A percentile compares a stretch with the other conserved stretches of the same genome.
Evolutionary conservation across 2,329 filamentous ascomycete species (phyloP).

Genomic region (Penicillium sp.): DNA sequence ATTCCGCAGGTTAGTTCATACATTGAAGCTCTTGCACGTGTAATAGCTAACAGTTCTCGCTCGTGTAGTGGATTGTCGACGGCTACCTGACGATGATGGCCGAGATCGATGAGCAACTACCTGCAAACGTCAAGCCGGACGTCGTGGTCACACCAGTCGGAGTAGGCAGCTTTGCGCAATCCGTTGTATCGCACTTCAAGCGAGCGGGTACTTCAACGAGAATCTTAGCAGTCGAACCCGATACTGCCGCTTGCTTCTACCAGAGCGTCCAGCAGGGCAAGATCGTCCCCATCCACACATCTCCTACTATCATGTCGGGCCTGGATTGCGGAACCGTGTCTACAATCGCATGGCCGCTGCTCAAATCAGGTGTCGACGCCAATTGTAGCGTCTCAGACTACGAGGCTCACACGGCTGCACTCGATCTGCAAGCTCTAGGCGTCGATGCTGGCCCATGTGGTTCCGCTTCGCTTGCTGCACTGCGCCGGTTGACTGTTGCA

Average conservation of each 20-base stretch:
- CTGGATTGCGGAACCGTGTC: conserved; percentile 71
- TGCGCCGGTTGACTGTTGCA: conserved; percentile 46
- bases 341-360: conserved; percentile 58
- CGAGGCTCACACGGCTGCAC: conserved; percentile 58
- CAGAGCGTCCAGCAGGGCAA: conserved; percentile 47
- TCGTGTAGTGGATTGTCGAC: conserved; percentile 72
- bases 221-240: conserved; percentile 68
- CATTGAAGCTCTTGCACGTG: no score
- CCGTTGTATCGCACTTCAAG: conserved; percentile 65
- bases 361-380: conserved; percentile 58
- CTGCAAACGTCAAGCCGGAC: conserved; percentile 26
- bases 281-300: conserved; percentile 51
- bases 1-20: conserved; percentile 47
- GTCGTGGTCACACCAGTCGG: conserved; percentile 63
- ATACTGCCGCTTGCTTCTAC: conserved; percentile 55
- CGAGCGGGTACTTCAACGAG: conserved; percentile 27
- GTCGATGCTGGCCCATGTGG: conserved; percentile 62
- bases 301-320: conserved; percentile 67
- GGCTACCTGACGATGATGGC: conserved; percentile 70
- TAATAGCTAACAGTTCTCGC: no score
- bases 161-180: conserved; percentile 68
- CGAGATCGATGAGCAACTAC: conserved; percentile 63
- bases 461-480: conserved; percentile 51
- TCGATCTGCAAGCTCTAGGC: conserved; percentile 47
- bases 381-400: conserved; percentile 58